phyloP scores from a whole-genome alignment of 2,329 filamentous ascomycete species.

The Ceratocystis harringtonii region DNA sequence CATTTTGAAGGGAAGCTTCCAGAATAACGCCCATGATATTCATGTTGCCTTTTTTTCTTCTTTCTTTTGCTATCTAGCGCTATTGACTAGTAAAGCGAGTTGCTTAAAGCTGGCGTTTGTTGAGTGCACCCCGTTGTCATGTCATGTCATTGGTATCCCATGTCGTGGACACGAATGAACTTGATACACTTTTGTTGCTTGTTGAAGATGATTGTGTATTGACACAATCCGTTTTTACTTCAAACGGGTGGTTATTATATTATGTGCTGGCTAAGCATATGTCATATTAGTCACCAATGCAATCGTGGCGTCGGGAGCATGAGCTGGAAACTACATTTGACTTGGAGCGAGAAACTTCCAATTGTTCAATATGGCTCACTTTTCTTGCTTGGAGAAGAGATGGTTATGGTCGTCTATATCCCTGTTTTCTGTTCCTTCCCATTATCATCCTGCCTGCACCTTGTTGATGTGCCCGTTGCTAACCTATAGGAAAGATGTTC shows the following conservation, averaged over 20 bases:
- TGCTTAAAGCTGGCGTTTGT: constrained; percentile 1
- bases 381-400: background rate
- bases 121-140: background rate
- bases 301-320: constrained; percentile 10
- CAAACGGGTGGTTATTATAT: constrained; percentile 6
- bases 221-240: background rate
- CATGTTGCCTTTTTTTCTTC: background rate
- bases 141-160: background rate
- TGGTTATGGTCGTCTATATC: constrained; percentile 5
- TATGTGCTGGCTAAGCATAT: background rate
- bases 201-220: constrained; percentile 7
- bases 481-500: constrained; percentile 64
- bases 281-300: constrained; percentile 8
- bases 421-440: constrained; percentile 39
- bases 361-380: background rate
- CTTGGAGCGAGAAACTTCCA: background rate
- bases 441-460: constrained; percentile 55
- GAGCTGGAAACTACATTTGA: background rate
- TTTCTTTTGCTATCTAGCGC: background rate
- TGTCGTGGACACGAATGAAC: background rate
- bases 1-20: background rate
- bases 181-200: constrained; percentile 2
- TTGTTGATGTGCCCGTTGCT: constrained; percentile 26
- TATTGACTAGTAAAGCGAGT: background rate
- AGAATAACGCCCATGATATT: constrained; percentile 9